Conservation (phyloP, 345 rosid species). For the Gossypium turneri region DNA sequence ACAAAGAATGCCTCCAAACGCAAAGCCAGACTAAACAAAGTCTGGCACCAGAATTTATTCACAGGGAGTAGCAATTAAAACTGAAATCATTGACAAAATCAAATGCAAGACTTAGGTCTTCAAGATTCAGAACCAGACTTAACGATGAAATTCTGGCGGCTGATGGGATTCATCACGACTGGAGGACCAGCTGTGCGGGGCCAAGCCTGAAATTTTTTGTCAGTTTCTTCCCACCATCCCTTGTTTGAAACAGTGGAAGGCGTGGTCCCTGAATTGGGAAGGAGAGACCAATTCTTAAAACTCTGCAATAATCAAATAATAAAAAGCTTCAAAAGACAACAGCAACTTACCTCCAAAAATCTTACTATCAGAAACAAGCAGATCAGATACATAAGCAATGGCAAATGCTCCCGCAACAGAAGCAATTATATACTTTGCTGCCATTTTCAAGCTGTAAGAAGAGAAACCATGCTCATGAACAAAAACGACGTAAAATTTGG, state of each 20-base stretch:
- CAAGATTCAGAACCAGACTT: constrained; percentile 38
- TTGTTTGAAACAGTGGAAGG: constrained; percentile 65
- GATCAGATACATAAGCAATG: constrained; percentile 52
- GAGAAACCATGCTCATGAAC: neutral
- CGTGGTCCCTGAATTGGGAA: constrained; percentile 51
- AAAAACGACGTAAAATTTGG: neutral
- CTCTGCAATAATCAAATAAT: neutral
- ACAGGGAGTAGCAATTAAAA: neutral
- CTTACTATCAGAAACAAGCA: constrained; percentile 53
- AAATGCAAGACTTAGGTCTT: constrained; percentile 14
- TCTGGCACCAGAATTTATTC: neutral
- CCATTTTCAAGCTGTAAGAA: constrained; percentile 36
- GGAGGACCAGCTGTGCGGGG: constrained; percentile 96
- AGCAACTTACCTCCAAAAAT: constrained; percentile 66
- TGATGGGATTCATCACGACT: constrained; percentile 89
- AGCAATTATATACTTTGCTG: constrained; percentile 51
- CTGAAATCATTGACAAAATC: neutral
- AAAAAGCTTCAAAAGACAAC: neutral
- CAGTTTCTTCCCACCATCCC: constrained; percentile 83
- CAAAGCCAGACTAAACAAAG: constrained; percentile 5
- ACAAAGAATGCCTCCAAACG: neutral
- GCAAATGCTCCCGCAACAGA: constrained; percentile 55
- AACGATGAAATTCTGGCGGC: constrained; percentile 86
- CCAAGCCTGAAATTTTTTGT: constrained; percentile 91
- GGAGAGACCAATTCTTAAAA: neutral